Conservation (phyloP, 371 early-diverging fungal species). For the Capillidium heterosporum region DNA sequence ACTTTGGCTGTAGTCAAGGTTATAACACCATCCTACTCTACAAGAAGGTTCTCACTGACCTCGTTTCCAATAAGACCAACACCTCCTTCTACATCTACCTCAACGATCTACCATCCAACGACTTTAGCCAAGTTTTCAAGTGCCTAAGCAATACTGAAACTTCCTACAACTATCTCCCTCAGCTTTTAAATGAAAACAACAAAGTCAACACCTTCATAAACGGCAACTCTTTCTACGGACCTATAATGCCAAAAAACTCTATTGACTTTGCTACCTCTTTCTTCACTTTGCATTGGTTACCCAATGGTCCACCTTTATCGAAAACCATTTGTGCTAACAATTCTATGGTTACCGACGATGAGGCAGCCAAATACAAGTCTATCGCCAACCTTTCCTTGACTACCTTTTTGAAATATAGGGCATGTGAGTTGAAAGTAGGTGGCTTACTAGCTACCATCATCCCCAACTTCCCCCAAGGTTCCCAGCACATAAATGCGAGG, state of each 20-base stretch:
- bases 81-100: neutral
- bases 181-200: neutral
- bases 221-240: neutral
- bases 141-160: neutral
- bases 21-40: neutral
- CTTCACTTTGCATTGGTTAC: neutral
- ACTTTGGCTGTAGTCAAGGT: conserved; percentile 3
- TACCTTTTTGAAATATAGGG: conserved; percentile 37
- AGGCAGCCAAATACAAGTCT: conserved; percentile 18
- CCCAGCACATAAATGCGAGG: neutral
- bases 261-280: neutral
- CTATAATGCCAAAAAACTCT: neutral
- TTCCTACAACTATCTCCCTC: neutral
- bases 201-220: neutral
- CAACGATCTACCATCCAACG: neutral
- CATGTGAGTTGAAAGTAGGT: conserved; percentile 10
- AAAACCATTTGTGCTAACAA: neutral
- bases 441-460: conserved; percentile 8
- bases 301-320: neutral
- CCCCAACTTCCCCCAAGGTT: neutral
- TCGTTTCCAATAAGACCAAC: neutral
- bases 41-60: no score
- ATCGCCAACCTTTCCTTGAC: conserved; percentile 25
- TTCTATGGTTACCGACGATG: neutral
- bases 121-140: conserved; percentile 2